Percentiles rank a stretch among this genome's conserved stretches.
Conservation (phyloP, 768 basidiomycete genomes). For the Coprinopsis sp. region DNA sequence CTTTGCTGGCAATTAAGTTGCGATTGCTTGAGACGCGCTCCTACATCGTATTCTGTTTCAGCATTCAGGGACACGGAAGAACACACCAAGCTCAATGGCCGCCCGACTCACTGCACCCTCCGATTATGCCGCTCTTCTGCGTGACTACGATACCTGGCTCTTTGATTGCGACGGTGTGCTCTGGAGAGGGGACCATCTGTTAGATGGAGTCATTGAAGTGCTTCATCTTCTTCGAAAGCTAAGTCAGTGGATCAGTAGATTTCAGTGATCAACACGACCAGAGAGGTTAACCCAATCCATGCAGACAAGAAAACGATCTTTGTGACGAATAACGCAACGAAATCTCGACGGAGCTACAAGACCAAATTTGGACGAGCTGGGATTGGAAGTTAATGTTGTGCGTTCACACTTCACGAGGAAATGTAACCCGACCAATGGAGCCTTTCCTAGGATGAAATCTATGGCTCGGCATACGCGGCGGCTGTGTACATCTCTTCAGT, state of each 20-base stretch:
- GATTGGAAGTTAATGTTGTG: constrained; percentile 80
- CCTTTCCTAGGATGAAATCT: constrained; percentile 98
- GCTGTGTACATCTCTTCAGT: constrained; percentile 81
- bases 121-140: constrained; percentile 46
- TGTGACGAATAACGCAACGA: constrained; percentile 96
- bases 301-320: constrained; percentile 83
- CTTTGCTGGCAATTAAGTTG: too few relatives aligned
- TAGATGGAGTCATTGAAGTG: constrained; percentile 76
- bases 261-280: too few relatives aligned
- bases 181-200: constrained; percentile 78
- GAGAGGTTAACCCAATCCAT: not conserved
- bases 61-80: not conserved
- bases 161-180: constrained; percentile 96
- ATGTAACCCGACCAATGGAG: constrained; percentile 2
- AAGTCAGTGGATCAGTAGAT: constrained; percentile 66
- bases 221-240: constrained; percentile 64
- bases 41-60: too few relatives aligned
- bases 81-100: constrained; percentile 24
- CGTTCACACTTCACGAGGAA: constrained; percentile 25
- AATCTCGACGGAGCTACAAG: constrained; percentile 86
- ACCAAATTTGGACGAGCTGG: constrained; percentile 87
- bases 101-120: constrained; percentile 34
- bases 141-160: constrained; percentile 88
- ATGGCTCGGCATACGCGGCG: constrained; percentile 82
- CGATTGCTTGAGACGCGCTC: too few relatives aligned